Evolutionary conservation across 2,329 filamentous ascomycete species (phyloP), one percentile per base, ranked within the genome.

Genomic region (Alternaria gaisen): DNA sequence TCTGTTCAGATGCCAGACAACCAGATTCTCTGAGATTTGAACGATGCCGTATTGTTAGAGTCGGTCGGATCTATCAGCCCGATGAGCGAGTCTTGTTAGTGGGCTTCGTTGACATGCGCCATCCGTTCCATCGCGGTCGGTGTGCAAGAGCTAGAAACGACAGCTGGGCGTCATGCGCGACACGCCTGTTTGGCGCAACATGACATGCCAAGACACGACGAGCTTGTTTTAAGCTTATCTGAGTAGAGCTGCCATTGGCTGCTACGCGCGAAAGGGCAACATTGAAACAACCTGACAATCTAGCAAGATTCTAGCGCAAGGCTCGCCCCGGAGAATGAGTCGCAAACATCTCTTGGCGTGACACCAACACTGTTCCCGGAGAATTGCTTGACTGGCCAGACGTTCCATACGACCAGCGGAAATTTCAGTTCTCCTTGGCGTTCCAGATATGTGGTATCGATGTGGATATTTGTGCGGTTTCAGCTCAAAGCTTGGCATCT

Each of bases 391-490:
- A 60, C 16, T 60, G 58, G 58, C 41, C 53, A 57, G 47, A 12
- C 48, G 55, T 58, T 40, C 50, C 38, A 34, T 22, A 40, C 47
- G n/a, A 32, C 26, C 34, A 36, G 55, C 50, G 58, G 55, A 53
- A 53, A 58, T 58, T 41, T 42, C n/a, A 14, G 14, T 11, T 28
- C 22, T 34, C 22, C 58, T 60, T 54, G 50, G 48, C 47, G 24
- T 56, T n/a, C 41, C 46, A 58, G 52, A 28, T 46, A 43, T n/a
- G 26, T 30, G 47, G 48, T 24, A 32, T 34, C 14, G n/a, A 46
- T 40, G 52, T 55, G 58, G 58, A 55, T 47, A 46, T 52, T 46
- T 55, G 22, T 16, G 20, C 24, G 22, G 64, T 65, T 66, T 66
- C 64, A 65, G n/a, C 36, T 30, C 38, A 52, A 38, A 52, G 50